phyloP scores from a whole-genome alignment of 176 grass and related monocot genomes.

The Otatea glauca region DNA sequence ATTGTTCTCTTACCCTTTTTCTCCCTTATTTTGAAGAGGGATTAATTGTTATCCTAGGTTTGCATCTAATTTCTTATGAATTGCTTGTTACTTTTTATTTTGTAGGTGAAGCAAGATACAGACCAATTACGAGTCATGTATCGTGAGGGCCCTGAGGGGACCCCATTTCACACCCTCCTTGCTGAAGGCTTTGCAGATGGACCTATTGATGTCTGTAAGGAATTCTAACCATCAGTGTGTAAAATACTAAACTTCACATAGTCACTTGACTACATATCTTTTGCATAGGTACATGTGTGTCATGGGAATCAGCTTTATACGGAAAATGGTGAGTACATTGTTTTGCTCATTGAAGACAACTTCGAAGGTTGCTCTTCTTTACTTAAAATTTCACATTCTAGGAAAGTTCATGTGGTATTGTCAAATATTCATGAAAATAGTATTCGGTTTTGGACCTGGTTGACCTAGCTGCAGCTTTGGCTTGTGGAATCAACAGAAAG shows the following conservation, averaged over 20 bases:
- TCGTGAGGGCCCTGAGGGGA: conserved; percentile 74
- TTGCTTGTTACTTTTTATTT: conserved; percentile 34
- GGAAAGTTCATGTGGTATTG: neutral
- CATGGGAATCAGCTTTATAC: conserved; percentile 84
- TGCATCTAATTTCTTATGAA: conserved; percentile 7
- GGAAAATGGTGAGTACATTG: conserved; percentile 76
- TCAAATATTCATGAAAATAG: conserved; percentile 2
- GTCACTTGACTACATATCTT: conserved; percentile 22
- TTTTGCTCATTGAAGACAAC: conserved; percentile 26
- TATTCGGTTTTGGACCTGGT: neutral
- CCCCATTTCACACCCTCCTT: conserved; percentile 87
- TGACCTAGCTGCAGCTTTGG: conserved; percentile 9
- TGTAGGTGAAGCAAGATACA: conserved; percentile 84
- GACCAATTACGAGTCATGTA: conserved; percentile 88
- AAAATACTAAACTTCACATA: conserved; percentile 4
- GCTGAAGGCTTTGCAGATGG: conserved; percentile 89
- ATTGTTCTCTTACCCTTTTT: neutral
- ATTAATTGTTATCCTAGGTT: neutral
- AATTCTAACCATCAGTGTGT: neutral
- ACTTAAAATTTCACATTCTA: neutral
- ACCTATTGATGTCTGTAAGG: conserved; percentile 95
- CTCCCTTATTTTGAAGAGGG: neutral
- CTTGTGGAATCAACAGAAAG: neutral
- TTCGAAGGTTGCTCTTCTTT: conserved; percentile 22
- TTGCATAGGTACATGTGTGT: conserved; percentile 83